These are phyloP conservation scores for Fomitopsis pinicola DNA, from an alignment of 1,284 basidiomycete species.

Conservation along the genomic window DNA sequence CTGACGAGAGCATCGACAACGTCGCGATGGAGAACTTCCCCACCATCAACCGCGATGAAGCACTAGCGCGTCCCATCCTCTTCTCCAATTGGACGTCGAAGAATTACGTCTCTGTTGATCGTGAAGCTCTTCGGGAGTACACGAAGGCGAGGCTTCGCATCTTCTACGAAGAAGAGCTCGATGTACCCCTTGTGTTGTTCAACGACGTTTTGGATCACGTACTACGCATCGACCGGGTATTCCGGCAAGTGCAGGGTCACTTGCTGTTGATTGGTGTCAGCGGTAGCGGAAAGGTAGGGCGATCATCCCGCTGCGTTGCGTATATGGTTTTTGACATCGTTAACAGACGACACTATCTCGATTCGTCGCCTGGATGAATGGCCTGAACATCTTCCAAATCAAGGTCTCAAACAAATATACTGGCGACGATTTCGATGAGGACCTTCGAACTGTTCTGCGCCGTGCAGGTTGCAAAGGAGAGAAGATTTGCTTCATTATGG, in stretches of 20 bases:
- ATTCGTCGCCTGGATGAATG: slow-evolving; percentile 99
- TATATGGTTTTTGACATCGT: neutral
- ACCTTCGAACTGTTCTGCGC: slow-evolving; percentile 89
- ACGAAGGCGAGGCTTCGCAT: slow-evolving; percentile 94
- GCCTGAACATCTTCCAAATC: slow-evolving; percentile 97
- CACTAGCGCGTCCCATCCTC: slow-evolving; percentile 85
- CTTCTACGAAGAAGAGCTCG: slow-evolving; percentile 97
- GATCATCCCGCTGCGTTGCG: no score
- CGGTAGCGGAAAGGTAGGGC: slow-evolving; percentile 90
- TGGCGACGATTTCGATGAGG: slow-evolving; percentile 97
- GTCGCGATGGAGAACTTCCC: slow-evolving; percentile 90
- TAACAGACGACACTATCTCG: slow-evolving; percentile 91
- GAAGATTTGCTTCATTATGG: slow-evolving; percentile 99
- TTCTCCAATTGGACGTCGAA: slow-evolving; percentile 99
- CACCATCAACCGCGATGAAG: slow-evolving; percentile 81
- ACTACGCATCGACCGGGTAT: slow-evolving; percentile 96
- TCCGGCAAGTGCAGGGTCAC: slow-evolving; percentile 97
- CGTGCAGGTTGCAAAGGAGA: slow-evolving; percentile 97
- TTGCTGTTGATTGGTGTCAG: slow-evolving; percentile 95
- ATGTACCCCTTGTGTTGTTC: slow-evolving; percentile 97
- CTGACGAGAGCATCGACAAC: slow-evolving; percentile 88
- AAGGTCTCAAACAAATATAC: slow-evolving; percentile 99
- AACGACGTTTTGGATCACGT: slow-evolving; percentile 99
- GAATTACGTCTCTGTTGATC: slow-evolving; percentile 92
- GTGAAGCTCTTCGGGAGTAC: slow-evolving; percentile 91